A percentile compares a stretch with the other conserved stretches of the same genome.
phyloP scores from a whole-genome alignment of 2,329 filamentous ascomycete species.

The Exophiala mesophila region DNA sequence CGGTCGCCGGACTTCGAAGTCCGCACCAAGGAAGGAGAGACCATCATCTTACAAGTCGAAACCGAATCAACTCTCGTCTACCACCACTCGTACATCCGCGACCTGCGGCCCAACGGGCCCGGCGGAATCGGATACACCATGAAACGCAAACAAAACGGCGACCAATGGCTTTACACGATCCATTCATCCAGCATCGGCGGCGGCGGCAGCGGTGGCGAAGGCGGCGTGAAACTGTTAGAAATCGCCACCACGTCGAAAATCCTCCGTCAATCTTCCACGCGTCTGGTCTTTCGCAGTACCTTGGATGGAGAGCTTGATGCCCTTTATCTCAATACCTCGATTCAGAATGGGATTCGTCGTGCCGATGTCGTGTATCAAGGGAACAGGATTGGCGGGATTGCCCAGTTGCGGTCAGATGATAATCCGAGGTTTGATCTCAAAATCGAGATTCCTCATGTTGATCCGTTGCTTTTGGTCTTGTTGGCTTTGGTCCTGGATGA shows the following conservation, averaged over 20 bases:
- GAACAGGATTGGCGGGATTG: neutral
- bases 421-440: neutral
- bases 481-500: constrained; percentile 1
- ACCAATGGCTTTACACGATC: neutral
- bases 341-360: neutral
- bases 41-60: neutral
- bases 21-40: neutral
- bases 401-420: neutral
- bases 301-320: constrained; percentile 1
- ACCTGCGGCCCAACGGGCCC: constrained; percentile 1
- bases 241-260: constrained; percentile 2
- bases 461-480: neutral
- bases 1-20: constrained; percentile 1
- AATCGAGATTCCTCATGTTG: neutral
- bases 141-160: neutral
- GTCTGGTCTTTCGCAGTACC: neutral
- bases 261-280: neutral
- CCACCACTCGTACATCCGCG: neutral
- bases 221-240: neutral
- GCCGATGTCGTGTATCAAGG: neutral
- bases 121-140: constrained; percentile 1
- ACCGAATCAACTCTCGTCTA: constrained; percentile 2
- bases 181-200: too few species aligned
- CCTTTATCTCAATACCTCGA: neutral
- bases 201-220: neutral